These are phyloP conservation scores for Paracoccidioides lutzii DNA, from an alignment of 2,329 filamentous ascomycete species.

Conservation along the genomic window DNA sequence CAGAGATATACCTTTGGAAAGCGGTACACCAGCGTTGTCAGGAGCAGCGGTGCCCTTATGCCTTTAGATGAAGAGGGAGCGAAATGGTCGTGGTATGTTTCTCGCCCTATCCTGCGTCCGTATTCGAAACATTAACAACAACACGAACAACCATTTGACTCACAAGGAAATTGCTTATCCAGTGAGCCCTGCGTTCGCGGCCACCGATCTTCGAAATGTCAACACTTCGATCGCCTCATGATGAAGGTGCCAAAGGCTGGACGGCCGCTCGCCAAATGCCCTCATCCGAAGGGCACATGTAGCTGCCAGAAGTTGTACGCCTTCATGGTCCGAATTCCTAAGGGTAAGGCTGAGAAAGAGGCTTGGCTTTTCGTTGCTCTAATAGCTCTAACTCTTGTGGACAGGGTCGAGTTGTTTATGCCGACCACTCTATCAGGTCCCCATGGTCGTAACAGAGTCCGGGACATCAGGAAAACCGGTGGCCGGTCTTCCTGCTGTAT, in stretches of 20 bases:
- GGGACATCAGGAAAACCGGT: slow-evolving; percentile 7
- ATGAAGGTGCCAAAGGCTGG: slow-evolving; percentile 39
- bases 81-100: slow-evolving; percentile 35
- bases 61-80: slow-evolving; percentile 32
- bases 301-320: slow-evolving; percentile 31
- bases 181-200: slow-evolving; percentile 38
- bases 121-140: not conserved
- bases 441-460: slow-evolving; percentile 15
- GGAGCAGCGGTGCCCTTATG: slow-evolving; percentile 17
- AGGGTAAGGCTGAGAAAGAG: slow-evolving; percentile 20
- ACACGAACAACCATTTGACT: not conserved
- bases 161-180: not conserved
- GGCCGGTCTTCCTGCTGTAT: slow-evolving; percentile 9
- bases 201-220: slow-evolving; percentile 38
- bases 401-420: slow-evolving; percentile 30
- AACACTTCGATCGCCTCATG: slow-evolving; percentile 37
- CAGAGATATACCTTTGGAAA: not conserved
- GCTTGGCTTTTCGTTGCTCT: not conserved
- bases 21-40: not conserved
- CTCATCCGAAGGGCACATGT: slow-evolving; percentile 32
- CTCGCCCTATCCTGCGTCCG: not conserved
- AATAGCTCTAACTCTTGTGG: slow-evolving; percentile 3
- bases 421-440: slow-evolving; percentile 30
- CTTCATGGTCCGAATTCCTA: slow-evolving; percentile 34
- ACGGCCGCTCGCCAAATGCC: slow-evolving; percentile 35